A percentile compares a stretch with the other conserved stretches of the same genome.
These are phyloP conservation scores for Gloeopeniophorella convolvens DNA, from an alignment of 768 basidiomycete species.

Conservation along the genomic window DNA sequence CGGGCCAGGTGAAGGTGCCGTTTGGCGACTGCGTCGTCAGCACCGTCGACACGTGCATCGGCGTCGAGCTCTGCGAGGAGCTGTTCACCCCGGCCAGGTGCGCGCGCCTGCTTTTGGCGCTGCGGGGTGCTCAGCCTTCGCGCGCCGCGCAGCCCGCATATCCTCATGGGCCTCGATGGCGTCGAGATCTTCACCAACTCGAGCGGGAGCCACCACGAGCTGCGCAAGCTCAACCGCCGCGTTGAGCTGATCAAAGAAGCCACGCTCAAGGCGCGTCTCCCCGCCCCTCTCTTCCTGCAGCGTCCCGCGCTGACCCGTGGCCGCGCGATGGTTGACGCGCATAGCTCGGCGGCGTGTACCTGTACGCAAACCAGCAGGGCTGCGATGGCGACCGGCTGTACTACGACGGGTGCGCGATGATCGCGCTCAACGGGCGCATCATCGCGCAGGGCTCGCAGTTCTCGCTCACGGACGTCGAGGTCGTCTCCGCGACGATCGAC, in stretches of 20 bases:
- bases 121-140: not conserved
- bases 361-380: slow-evolving; percentile 98
- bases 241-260: slow-evolving; percentile 97
- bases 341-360: slow-evolving; percentile 92
- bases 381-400: slow-evolving; percentile 98
- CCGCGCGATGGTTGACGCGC: too few species aligned
- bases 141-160: slow-evolving; percentile 83
- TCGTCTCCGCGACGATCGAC: slow-evolving; percentile 91
- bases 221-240: slow-evolving; percentile 88
- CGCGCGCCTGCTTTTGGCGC: not conserved
- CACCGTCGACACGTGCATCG: slow-evolving; percentile 92
- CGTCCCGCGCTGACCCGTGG: too few species aligned
- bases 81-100: slow-evolving; percentile 95
- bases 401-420: slow-evolving; percentile 96
- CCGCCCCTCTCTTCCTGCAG: not conserved
- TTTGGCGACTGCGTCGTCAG: slow-evolving; percentile 96
- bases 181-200: slow-evolving; percentile 99
- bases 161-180: slow-evolving; percentile 95
- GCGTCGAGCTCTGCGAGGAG: slow-evolving; percentile 96
- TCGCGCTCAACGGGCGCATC: slow-evolving; percentile 88
- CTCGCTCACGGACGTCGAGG: slow-evolving; percentile 92
- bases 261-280: slow-evolving; percentile 68
- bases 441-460: slow-evolving; percentile 97
- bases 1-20: slow-evolving; percentile 90
- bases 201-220: slow-evolving; percentile 95